Evolutionary conservation across 108 stramenopile genomes (phyloP), one percentile per base, ranked within the genome.

Genomic region (Mediolabrus comicus): DNA sequence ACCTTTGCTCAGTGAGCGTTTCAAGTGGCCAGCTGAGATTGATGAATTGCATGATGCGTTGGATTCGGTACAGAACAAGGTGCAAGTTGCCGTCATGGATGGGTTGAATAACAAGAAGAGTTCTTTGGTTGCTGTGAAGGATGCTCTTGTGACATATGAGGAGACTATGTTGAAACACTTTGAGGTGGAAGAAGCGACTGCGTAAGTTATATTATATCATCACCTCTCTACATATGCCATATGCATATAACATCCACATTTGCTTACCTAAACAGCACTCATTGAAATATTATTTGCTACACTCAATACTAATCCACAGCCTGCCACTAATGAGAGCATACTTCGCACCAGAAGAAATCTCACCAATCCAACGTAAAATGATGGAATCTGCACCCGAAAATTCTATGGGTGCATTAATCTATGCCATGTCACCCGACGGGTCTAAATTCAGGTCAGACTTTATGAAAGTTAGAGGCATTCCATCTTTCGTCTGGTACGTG

Each of bases 271-370:
- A n/a, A n/a, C n/a, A n/a, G n/a, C n/a, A n/a, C n/a, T n/a, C n/a
- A n/a, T n/a, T n/a, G n/a, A n/a, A n/a, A n/a, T n/a, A n/a, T n/a
- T n/a, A n/a, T n/a, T n/a, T n/a, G n/a, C n/a, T n/a, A n/a, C n/a
- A n/a, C n/a, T n/a, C n/a, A n/a, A n/a, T n/a, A n/a, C n/a, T n/a
- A n/a, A n/a, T n/a, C n/a, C n/a, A n/a, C n/a, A n/a, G n/a, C 39
- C 39, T 56, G 14, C 54, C 54, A 0, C 54, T 56, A 13, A 56
- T 56, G 54, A 26, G 54, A 35, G 54, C 54, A 1, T 56, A 56
- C 54, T 56, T 56, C 17, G 14, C 54, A 3, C 54, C 54, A 12
- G 34, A 56, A 14, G 26, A 56, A 36, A 29, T 56, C 32, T 56
- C 54, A 4, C 8, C n/a, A 0, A 14, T 56, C n/a, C 54, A 56